These are phyloP conservation scores for Boletus bicolor DNA, from an alignment of 768 basidiomycete species.

Conservation along the genomic window DNA sequence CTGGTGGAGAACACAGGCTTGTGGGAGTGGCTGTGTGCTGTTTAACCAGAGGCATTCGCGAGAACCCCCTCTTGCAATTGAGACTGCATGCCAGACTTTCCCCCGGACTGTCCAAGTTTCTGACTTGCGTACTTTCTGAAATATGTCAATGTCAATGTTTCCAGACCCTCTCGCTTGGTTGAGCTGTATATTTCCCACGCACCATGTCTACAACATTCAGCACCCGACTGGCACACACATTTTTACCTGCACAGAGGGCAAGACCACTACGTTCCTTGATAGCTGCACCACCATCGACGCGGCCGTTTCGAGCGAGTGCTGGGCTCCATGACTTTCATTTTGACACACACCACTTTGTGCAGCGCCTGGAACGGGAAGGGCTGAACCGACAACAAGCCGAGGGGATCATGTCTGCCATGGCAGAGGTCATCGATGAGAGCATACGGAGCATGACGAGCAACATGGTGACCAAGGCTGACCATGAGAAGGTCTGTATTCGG, in stretches of 20 bases:
- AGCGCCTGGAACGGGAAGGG: constrained; percentile 85
- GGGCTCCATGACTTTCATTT: constrained; percentile 66
- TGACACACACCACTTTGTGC: constrained; percentile 93
- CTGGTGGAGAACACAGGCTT: no score
- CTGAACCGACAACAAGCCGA: constrained; percentile 89
- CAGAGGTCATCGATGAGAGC: constrained; percentile 96
- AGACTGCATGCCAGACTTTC: no score
- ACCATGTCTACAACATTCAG: constrained; percentile 13
- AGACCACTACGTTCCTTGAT: constrained; percentile 5
- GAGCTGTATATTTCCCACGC: constrained; percentile 17
- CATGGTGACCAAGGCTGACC: constrained; percentile 94
- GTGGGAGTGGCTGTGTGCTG: background rate
- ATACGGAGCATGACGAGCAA: constrained; percentile 93
- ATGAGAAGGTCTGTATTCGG: constrained; percentile 77
- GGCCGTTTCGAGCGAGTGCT: constrained; percentile 31
- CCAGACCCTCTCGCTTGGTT: background rate
- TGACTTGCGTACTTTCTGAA: no score
- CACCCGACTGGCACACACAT: constrained; percentile 6
- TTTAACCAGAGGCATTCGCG: background rate
- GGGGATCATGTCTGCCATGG: constrained; percentile 96
- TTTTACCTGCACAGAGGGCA: background rate
- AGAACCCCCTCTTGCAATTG: no score
- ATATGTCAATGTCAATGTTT: no score
- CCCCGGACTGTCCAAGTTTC: no score
- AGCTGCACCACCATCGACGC: background rate